Evolutionary conservation across 2,329 filamentous ascomycete species (phyloP), one percentile per base, ranked within the genome.

Genomic region (Botryotinia narcissicola): DNA sequence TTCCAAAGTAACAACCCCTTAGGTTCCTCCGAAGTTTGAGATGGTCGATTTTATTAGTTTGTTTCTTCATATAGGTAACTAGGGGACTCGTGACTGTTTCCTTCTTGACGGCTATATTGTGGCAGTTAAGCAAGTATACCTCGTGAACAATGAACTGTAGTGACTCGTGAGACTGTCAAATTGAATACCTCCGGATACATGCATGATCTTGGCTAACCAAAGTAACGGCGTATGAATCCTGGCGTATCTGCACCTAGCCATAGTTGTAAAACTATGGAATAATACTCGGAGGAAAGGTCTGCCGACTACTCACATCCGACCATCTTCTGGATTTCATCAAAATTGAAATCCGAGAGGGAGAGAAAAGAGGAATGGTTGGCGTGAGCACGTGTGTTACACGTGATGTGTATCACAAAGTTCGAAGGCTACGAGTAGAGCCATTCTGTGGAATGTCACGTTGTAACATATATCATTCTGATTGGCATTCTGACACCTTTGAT

Each of bases 181-280:
- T 68, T 42, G 66, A 69, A 68, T 68, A 69, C 71, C 54, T 72
- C 40, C 71, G 71, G 63, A 72, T 69, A 72, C 71, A 69, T 69
- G 66, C 71, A 72, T 72, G n/a, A 69, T 68, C 71, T 69, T 72
- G 71, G 71, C 71, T 69, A 59, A 72, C 71, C 62, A 72, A 61
- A 72, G 71, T 29, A 61, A 48, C 40, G 71, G 48, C 46, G 71
- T 60, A 69, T 59, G 71, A 51, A 72, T 72, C 71, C 62, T 69
- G 54, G 54, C 63, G 63, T 69, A 69, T 51, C 44, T 72, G 71
- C 71, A 72, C 63, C 51, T 72, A 32, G 63, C 71, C 71, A 72
- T 51, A 51, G 29, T 72, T 48, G 71, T 72, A 25, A 69, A 72
- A 51, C 54, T 69, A 60, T 72, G 29, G 63, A 44, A 69, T 69